Evolutionary conservation across 768 basidiomycete species (phyloP).

Genomic region (Ramaria rubella): DNA sequence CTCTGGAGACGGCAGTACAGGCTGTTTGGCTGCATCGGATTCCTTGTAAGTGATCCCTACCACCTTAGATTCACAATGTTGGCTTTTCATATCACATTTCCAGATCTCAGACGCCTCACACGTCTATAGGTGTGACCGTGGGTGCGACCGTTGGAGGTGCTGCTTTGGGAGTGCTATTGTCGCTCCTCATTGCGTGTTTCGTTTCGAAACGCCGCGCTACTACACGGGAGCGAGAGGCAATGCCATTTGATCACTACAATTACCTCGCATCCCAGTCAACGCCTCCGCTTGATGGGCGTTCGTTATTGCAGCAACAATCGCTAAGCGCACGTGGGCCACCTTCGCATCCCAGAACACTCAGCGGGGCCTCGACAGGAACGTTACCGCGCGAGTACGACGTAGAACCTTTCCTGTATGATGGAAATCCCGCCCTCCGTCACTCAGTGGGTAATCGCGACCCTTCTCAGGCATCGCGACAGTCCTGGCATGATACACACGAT

Average conservation of each 20-base stretch:
- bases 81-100: not conserved
- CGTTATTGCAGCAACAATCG: not conserved
- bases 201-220: not conserved
- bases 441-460: not conserved
- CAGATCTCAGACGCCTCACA: not conserved
- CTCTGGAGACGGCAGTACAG: conserved; percentile 34
- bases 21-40: conserved; percentile 31
- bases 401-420: not conserved
- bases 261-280: not conserved
- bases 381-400: not conserved
- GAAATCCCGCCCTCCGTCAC: not conserved
- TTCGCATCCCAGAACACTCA: not conserved
- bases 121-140: conserved; percentile 15
- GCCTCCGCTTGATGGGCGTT: not conserved
- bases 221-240: not conserved
- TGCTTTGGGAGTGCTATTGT: conserved; percentile 13
- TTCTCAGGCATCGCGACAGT: not conserved
- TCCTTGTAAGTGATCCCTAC: not conserved
- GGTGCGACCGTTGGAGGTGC: conserved; percentile 22
- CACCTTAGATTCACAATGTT: not conserved
- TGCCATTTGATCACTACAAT: not conserved
- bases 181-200: not conserved
- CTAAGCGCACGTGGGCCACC: not conserved
- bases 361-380: not conserved
- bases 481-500: not conserved